These are phyloP conservation scores for Fusarium sambucinum DNA, from an alignment of 2,329 filamentous ascomycete species.

Conservation along the genomic window DNA sequence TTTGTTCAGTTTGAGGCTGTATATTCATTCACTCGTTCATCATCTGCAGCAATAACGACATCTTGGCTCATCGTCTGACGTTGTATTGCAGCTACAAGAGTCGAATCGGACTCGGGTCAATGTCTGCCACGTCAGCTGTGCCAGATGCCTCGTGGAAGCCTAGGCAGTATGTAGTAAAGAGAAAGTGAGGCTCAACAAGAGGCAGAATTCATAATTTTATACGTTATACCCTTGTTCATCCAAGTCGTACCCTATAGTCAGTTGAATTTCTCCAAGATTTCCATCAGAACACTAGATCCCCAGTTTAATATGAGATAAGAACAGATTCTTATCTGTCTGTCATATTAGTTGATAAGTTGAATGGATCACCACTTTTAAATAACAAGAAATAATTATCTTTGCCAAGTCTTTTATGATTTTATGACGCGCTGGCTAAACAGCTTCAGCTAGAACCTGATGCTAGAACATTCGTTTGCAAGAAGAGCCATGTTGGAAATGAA, in stretches of 20 bases:
- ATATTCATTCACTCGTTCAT: neutral
- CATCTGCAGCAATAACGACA: conserved; percentile 1
- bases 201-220: conserved; percentile 21
- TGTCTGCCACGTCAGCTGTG: conserved; percentile 41
- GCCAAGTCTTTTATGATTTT: neutral
- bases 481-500: neutral
- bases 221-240: neutral
- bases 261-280: neutral
- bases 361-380: neutral
- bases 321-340: too few relatives aligned
- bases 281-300: neutral
- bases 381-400: neutral
- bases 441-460: neutral
- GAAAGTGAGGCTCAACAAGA: conserved; percentile 36
- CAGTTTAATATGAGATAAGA: neutral
- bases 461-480: neutral
- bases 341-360: neutral
- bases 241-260: conserved; percentile 4
- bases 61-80: conserved; percentile 33
- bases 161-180: neutral
- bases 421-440: neutral
- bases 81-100: conserved; percentile 19
- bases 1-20: conserved; percentile 25
- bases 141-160: conserved; percentile 25
- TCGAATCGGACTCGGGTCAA: conserved; percentile 13